Evolutionary conservation across 257 asterid genomes (phyloP).

Genomic region (Forsythia viridissima): DNA sequence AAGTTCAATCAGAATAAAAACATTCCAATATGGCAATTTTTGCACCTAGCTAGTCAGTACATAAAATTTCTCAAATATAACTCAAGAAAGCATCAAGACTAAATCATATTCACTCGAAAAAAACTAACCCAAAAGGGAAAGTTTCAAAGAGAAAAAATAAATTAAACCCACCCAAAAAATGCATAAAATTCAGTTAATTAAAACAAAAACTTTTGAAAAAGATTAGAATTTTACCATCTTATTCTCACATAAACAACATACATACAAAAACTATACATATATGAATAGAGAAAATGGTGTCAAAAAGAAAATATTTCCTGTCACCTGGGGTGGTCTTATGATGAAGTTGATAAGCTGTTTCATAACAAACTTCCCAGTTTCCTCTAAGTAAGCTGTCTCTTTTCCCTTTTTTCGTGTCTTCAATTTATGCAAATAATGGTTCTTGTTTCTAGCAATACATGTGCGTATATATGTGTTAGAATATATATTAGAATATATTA

Average conservation of each 20-base stretch:
- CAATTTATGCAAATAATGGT: constrained; percentile 21
- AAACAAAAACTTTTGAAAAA: constrained; percentile 25
- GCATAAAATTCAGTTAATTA: no score
- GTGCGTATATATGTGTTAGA: no score
- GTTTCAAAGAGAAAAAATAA: constrained; percentile 14
- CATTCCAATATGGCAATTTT: no score
- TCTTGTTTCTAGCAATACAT: neutral
- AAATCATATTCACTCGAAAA: no score
- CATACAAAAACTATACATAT: neutral
- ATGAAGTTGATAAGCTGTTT: constrained; percentile 96
- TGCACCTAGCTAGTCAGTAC: no score
- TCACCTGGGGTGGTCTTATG: constrained; percentile 93
- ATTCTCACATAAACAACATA: neutral
- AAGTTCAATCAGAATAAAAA: no score
- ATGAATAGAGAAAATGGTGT: neutral
- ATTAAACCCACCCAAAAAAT: constrained; percentile 13
- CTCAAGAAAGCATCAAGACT: no score
- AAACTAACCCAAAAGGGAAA: neutral
- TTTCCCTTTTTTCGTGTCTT: constrained; percentile 15
- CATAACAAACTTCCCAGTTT: constrained; percentile 32
- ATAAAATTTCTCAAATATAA: no score
- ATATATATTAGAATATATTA: no score
- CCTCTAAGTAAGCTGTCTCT: constrained; percentile 18
- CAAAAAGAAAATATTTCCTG: constrained; percentile 7
- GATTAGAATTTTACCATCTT: constrained; percentile 25